Conservation (phyloP, 441 rosid species). For the Populus trichocarpa region DNA sequence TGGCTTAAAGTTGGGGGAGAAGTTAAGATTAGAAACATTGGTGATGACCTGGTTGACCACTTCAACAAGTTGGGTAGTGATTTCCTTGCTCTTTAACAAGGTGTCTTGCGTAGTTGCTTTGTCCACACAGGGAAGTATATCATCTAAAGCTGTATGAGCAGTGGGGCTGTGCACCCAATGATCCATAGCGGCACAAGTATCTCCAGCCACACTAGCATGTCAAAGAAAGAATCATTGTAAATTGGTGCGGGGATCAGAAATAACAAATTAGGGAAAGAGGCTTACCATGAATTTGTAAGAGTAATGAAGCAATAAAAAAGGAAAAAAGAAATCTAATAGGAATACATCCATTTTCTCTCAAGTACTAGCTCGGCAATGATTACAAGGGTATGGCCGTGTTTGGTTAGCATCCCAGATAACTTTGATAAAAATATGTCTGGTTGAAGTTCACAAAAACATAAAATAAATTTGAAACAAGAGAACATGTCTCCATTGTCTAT, state of each 20-base stretch:
- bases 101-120: constrained; percentile 76
- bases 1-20: constrained; percentile 70
- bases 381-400: not conserved
- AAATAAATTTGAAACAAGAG: no score
- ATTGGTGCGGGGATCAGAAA: not conserved
- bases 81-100: constrained; percentile 57
- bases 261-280: not conserved
- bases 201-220: constrained; percentile 62
- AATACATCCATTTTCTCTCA: not conserved
- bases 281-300: not conserved
- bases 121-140: constrained; percentile 88
- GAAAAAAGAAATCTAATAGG: not conserved
- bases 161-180: constrained; percentile 84
- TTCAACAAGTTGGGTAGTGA: constrained; percentile 67
- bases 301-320: not conserved
- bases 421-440: no score
- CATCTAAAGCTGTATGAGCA: constrained; percentile 81
- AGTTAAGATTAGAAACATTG: constrained; percentile 83
- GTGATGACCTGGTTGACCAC: constrained; percentile 76
- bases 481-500: no score
- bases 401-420: no score
- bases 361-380: not conserved
- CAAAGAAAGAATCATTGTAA: constrained; percentile 14
- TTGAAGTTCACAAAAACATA: no score
- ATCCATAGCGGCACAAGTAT: constrained; percentile 82